Percentiles rank a stretch among this genome's conserved stretches.
These are phyloP conservation scores for Oidiodendron maius DNA, from an alignment of 495 filamentous ascomycete species.

Conservation along the genomic window DNA sequence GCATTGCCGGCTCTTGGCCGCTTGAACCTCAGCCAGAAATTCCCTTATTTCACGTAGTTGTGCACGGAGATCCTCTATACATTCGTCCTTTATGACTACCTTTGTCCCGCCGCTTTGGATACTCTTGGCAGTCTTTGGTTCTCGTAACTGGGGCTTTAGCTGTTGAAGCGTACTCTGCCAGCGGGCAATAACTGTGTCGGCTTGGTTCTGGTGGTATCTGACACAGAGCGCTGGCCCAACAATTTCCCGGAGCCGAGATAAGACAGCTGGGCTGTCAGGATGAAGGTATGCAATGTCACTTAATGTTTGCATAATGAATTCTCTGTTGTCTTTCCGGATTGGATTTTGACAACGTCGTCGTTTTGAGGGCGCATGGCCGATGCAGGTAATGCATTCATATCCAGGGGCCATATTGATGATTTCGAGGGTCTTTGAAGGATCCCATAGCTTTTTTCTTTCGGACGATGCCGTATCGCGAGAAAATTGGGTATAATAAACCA, in stretches of 20 bases:
- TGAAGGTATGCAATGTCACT: conserved; percentile 10
- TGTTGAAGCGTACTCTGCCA: conserved; percentile 11
- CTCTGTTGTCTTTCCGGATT: conserved; percentile 9
- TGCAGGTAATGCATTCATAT: conserved; percentile 8
- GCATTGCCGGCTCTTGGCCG: neutral
- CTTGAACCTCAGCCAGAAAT: conserved; percentile 3
- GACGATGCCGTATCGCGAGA: neutral
- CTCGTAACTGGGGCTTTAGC: neutral
- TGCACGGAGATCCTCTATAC: neutral
- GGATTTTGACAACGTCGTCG: conserved; percentile 12
- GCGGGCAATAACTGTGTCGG: conserved; percentile 3
- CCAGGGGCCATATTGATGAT: conserved; percentile 12
- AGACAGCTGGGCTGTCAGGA: conserved; percentile 8
- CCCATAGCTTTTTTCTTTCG: conserved; percentile 10
- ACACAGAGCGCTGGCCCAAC: conserved; percentile 14
- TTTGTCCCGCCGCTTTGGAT: neutral
- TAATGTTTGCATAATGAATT: conserved; percentile 2
- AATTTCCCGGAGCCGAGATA: conserved; percentile 3
- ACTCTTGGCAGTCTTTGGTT: conserved; percentile 2
- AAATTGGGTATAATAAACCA: conserved; percentile 8
- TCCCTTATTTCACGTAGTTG: conserved; percentile 3
- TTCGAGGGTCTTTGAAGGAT: conserved; percentile 10
- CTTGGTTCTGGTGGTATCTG: conserved; percentile 12
- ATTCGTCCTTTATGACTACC: neutral
- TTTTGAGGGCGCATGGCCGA: conserved; percentile 14